These are phyloP conservation scores for Plasmodium berghei DNA, from an alignment of 169 alveolate genomes.

Conservation along the genomic window DNA sequence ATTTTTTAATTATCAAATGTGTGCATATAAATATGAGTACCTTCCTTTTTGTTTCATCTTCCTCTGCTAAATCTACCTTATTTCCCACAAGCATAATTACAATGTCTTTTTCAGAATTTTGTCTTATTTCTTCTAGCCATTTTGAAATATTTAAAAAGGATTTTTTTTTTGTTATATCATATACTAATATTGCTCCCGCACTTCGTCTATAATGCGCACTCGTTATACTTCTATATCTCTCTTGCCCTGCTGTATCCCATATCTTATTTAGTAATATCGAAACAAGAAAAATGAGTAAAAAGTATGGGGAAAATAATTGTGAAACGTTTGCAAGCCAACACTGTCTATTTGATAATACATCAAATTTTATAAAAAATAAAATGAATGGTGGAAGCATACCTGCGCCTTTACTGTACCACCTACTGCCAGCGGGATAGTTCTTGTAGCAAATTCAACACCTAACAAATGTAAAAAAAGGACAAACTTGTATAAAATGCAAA, in stretches of 20 bases:
- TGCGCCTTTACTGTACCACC: slow-evolving; percentile 97
- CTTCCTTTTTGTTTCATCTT: slow-evolving; percentile 93
- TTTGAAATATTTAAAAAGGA: slow-evolving; percentile 92
- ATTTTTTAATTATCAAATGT: too few species aligned
- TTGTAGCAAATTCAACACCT: slow-evolving; percentile 98
- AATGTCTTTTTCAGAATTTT: slow-evolving; percentile 97
- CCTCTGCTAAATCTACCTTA: slow-evolving; percentile 96
- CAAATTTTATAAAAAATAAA: background rate
- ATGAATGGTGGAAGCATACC: slow-evolving; percentile 77
- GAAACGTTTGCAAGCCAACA: background rate
- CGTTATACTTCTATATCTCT: slow-evolving; percentile 95
- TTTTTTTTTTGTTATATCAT: slow-evolving; percentile 93
- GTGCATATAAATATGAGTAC: slow-evolving; percentile 76
- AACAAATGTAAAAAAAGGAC: background rate
- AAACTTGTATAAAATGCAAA: background rate
- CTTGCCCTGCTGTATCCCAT: slow-evolving; percentile 97
- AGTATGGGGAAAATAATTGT: background rate
- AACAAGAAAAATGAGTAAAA: background rate
- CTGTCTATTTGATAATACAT: background rate
- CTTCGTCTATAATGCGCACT: slow-evolving; percentile 96
- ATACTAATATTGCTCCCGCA: slow-evolving; percentile 96
- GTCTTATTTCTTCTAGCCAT: slow-evolving; percentile 97
- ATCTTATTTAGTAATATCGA: slow-evolving; percentile 83
- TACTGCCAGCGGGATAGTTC: slow-evolving; percentile 95
- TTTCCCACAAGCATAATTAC: slow-evolving; percentile 99